phyloP scores from a whole-genome alignment of 1,284 basidiomycete genomes.

The Peniophora sp. region DNA sequence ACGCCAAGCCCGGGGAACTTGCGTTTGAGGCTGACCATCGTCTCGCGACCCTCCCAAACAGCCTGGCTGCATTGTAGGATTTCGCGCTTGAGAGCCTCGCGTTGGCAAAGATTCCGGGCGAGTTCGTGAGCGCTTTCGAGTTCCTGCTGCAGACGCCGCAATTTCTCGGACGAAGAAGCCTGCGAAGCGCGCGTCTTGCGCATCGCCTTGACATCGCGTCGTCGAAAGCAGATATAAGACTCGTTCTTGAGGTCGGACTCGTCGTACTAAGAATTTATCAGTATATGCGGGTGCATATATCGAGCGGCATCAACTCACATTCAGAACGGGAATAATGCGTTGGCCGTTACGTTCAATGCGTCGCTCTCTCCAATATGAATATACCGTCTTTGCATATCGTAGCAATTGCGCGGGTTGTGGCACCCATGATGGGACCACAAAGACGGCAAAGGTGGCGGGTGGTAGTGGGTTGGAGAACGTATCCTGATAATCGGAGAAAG shows the following conservation, averaged over 20 bases:
- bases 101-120: conserved; percentile 57
- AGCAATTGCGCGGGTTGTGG: conserved; percentile 17
- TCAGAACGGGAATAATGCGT: conserved; percentile 23
- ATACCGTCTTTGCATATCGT: conserved; percentile 18
- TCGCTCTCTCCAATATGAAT: conserved; percentile 24
- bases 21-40: conserved; percentile 75
- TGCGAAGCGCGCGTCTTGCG: conserved; percentile 46
- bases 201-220: conserved; percentile 1
- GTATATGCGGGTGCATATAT: too few relatives aligned
- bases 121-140: conserved; percentile 69
- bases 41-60: conserved; percentile 77
- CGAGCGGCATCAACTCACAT: conserved; percentile 15
- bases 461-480: conserved; percentile 17
- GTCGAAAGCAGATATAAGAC: conserved; percentile 1
- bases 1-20: conserved; percentile 61
- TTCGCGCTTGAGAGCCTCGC: conserved; percentile 75
- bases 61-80: conserved; percentile 47
- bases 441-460: conserved; percentile 20
- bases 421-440: conserved; percentile 18
- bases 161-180: conserved; percentile 81
- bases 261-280: conserved; percentile 57
- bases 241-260: conserved; percentile 79
- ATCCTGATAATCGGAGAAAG: conserved; percentile 53
- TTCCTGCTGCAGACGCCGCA: conserved; percentile 76
- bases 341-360: conserved; percentile 22